Evolutionary conservation across 2,329 filamentous ascomycete genomes (phyloP).

Genomic region (Aspergillaceae sp.): DNA sequence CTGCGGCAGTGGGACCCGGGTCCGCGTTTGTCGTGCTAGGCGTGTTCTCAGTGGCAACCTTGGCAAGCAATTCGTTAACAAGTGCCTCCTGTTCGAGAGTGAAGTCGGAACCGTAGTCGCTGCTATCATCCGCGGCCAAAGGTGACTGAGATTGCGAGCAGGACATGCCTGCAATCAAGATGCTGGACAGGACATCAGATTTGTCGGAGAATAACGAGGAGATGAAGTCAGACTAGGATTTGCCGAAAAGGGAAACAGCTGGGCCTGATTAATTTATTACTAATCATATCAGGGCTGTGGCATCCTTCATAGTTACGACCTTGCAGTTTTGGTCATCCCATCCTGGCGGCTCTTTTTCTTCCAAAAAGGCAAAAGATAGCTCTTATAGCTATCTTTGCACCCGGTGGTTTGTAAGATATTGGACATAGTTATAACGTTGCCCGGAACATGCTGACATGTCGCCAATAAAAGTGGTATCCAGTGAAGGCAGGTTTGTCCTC

Average conservation of each 20-base stretch:
- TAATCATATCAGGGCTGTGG: neutral
- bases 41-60: constrained; percentile 31
- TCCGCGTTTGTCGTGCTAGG: constrained; percentile 1
- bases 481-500: no score
- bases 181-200: constrained; percentile 13
- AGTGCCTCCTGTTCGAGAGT: constrained; percentile 49
- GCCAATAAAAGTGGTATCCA: no score
- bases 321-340: no score
- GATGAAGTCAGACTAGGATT: neutral
- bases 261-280: no score
- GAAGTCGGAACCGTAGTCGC: constrained; percentile 59
- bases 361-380: no score
- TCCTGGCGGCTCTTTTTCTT: no score
- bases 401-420: no score
- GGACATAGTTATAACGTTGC: no score
- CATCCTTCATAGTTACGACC: no score
- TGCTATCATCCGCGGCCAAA: constrained; percentile 25
- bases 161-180: constrained; percentile 24
- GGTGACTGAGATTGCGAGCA: constrained; percentile 13
- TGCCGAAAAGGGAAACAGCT: neutral
- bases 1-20: neutral
- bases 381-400: no score
- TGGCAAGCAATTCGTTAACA: constrained; percentile 43
- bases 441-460: no score
- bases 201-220: neutral